These are phyloP conservation scores for Neopestalotiopsis rosae DNA, from an alignment of 2,329 filamentous ascomycete species.

Conservation along the genomic window DNA sequence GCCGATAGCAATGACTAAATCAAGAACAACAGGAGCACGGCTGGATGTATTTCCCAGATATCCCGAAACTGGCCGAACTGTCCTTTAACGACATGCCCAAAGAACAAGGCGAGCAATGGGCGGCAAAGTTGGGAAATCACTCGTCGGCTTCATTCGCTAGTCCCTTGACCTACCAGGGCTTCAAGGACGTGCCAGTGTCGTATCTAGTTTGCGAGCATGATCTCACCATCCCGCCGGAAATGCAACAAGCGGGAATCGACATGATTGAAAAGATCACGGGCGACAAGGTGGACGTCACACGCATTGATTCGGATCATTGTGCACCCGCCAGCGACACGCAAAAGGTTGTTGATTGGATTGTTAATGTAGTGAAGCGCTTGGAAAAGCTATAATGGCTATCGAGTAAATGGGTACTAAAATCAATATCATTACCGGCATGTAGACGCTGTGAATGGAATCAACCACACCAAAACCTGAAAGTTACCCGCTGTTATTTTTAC, in stretches of 20 bases:
- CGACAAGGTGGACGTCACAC: slow-evolving; percentile 43
- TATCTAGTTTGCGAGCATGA: slow-evolving; percentile 46
- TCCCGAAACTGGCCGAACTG: slow-evolving; percentile 20
- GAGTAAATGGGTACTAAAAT: no score
- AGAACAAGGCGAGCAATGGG: slow-evolving; percentile 26
- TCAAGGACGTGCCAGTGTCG: slow-evolving; percentile 44
- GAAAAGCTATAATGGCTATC: not conserved
- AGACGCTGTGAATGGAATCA: no score
- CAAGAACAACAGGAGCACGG: slow-evolving; percentile 28
- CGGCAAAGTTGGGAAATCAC: slow-evolving; percentile 30
- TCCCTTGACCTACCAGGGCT: slow-evolving; percentile 43
- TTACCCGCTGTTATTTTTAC: no score
- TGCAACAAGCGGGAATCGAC: slow-evolving; percentile 37
- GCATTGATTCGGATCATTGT: slow-evolving; percentile 40
- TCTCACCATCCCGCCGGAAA: slow-evolving; percentile 32
- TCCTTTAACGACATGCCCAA: slow-evolving; percentile 33
- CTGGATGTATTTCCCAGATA: slow-evolving; percentile 30
- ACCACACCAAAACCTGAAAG: no score
- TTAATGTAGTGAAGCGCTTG: not conserved
- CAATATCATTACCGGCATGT: no score
- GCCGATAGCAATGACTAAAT: not conserved
- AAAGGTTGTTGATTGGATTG: slow-evolving; percentile 31
- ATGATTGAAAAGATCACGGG: slow-evolving; percentile 31
- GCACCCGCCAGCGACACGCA: slow-evolving; percentile 34
- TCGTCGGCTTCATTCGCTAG: slow-evolving; percentile 39